Evolutionary conservation across 768 basidiomycete species (phyloP).

Genomic region (Chalciporus sphaerocephalus): DNA sequence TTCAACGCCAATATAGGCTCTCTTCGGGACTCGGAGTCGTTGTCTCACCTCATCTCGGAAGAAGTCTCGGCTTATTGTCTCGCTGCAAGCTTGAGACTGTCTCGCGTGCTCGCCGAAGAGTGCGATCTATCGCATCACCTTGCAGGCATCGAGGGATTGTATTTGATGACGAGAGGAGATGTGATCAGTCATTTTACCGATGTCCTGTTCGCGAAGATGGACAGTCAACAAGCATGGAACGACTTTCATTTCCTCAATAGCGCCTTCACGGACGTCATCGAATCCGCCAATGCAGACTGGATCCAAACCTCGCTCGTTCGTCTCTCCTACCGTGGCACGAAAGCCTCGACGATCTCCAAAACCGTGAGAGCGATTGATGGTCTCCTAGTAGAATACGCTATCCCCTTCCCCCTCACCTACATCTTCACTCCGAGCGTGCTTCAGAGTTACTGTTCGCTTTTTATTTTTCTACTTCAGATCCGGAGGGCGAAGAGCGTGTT

Average conservation of each 20-base stretch:
- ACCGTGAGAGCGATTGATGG: slow-evolving; percentile 66
- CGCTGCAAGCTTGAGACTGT: slow-evolving; percentile 47
- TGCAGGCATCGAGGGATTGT: slow-evolving; percentile 60
- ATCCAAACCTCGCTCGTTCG: slow-evolving; percentile 68
- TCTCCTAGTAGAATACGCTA: slow-evolving; percentile 70
- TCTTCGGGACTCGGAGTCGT: slow-evolving; percentile 56
- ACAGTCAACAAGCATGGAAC: slow-evolving; percentile 63
- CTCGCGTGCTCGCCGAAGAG: slow-evolving; percentile 58
- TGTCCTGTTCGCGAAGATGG: slow-evolving; percentile 78
- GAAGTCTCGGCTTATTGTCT: slow-evolving; percentile 55
- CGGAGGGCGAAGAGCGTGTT: slow-evolving; percentile 66
- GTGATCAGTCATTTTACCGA: slow-evolving; percentile 70
- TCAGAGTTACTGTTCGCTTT: slow-evolving; percentile 60
- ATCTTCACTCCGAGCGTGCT: slow-evolving; percentile 58
- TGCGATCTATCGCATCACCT: slow-evolving; percentile 65
- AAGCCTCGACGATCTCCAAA: slow-evolving; percentile 41
- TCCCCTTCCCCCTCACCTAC: slow-evolving; percentile 79
- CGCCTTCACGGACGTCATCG: slow-evolving; percentile 64
- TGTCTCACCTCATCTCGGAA: slow-evolving; percentile 62
- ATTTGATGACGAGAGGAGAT: slow-evolving; percentile 75
- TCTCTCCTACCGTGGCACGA: slow-evolving; percentile 57
- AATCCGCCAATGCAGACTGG: slow-evolving; percentile 49
- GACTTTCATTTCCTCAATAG: slow-evolving; percentile 85
- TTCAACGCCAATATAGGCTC: slow-evolving; percentile 28
- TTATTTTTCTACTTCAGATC: slow-evolving; percentile 70